Evolutionary conservation across 2,329 filamentous ascomycete genomes (phyloP).

Genomic region (Diplodia seriata): DNA sequence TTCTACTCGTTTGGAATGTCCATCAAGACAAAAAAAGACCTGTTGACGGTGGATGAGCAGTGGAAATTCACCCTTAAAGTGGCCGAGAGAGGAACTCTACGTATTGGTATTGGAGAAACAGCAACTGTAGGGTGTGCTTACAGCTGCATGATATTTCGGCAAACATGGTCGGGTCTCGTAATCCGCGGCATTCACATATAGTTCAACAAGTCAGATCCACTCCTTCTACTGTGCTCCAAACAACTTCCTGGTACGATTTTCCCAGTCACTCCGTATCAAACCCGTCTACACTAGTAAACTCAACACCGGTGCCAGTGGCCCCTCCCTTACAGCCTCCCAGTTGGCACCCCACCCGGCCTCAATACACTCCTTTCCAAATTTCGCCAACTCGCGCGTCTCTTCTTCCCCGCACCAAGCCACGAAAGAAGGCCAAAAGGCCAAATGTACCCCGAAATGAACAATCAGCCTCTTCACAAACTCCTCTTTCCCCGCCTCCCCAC

Average conservation of each 20-base stretch:
- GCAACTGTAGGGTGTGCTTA: too few relatives aligned
- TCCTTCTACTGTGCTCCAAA: too few relatives aligned
- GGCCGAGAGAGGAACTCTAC: too few relatives aligned
- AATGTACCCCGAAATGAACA: slow-evolving; percentile 47
- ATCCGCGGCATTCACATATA: too few relatives aligned
- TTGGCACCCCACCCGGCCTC: slow-evolving; percentile 34
- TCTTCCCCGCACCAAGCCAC: slow-evolving; percentile 42
- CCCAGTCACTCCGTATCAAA: too few relatives aligned
- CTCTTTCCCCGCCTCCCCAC: background rate
- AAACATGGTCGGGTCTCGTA: too few relatives aligned
- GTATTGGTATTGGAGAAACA: too few relatives aligned
- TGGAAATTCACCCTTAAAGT: background rate
- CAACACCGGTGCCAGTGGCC: slow-evolving; percentile 10
- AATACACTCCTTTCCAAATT: slow-evolving; percentile 26
- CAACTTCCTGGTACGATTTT: too few relatives aligned
- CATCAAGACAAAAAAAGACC: background rate
- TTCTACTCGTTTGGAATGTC: background rate
- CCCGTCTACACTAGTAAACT: background rate
- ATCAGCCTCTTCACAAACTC: slow-evolving; percentile 41
- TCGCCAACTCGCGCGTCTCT: slow-evolving; percentile 40
- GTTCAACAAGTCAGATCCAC: background rate
- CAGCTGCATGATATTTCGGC: too few relatives aligned
- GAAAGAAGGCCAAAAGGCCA: slow-evolving; percentile 46
- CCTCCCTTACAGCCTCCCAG: slow-evolving; percentile 38
- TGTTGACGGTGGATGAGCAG: background rate